These are phyloP conservation scores for Penicillium longicatenatum DNA, from an alignment of 495 filamentous ascomycete species.

Conservation along the genomic window DNA sequence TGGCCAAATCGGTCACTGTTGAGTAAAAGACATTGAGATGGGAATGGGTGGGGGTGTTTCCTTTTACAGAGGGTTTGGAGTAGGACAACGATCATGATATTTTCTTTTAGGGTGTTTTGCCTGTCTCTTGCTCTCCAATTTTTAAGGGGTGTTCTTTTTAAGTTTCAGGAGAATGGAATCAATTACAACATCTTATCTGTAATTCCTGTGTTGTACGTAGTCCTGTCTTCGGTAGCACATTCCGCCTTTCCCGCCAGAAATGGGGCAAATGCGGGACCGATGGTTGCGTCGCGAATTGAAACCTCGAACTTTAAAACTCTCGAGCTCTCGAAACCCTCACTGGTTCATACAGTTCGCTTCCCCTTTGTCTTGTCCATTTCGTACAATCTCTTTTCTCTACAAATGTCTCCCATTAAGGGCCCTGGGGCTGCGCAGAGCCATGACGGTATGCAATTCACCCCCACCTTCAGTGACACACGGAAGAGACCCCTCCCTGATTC, in stretches of 20 bases:
- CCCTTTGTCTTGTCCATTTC: not conserved
- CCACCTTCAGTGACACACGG: not conserved
- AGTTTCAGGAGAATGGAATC: conserved; percentile 25
- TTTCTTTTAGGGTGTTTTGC: conserved; percentile 24
- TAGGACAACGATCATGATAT: conserved; percentile 29
- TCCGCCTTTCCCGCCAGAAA: conserved; percentile 29
- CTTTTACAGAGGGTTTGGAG: conserved; percentile 14
- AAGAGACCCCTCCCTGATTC: not conserved
- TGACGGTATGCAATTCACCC: conserved; percentile 44
- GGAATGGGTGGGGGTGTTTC: not conserved
- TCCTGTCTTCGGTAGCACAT: conserved; percentile 16
- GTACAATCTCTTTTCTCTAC: not conserved
- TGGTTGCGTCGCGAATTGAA: conserved; percentile 19
- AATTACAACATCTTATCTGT: conserved; percentile 3
- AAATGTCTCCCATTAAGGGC: conserved; percentile 56
- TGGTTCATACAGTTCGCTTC: not conserved
- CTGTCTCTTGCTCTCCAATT: not conserved
- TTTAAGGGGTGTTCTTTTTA: conserved; percentile 10
- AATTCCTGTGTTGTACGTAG: conserved; percentile 16
- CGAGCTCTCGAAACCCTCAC: not conserved
- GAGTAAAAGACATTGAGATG: conserved; percentile 62
- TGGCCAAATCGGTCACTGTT: conserved; percentile 98
- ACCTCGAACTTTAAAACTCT: not conserved
- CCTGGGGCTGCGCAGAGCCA: conserved; percentile 54
- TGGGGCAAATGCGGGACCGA: conserved; percentile 21